Conservation (phyloP, 257 asterid genomes). For the Jacaranda mimosifolia region DNA sequence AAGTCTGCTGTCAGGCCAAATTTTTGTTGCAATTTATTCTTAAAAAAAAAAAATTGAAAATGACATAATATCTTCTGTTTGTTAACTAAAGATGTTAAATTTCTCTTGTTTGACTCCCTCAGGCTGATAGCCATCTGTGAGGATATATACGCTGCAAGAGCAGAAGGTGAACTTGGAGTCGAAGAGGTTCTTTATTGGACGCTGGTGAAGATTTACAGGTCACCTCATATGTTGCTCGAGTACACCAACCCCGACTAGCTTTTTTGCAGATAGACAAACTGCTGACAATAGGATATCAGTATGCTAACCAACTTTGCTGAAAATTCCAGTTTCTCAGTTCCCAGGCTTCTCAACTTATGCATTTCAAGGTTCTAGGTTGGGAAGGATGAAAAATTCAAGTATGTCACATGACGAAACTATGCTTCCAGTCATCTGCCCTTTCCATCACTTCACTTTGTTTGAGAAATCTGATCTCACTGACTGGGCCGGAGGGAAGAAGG, state of each 20-base stretch:
- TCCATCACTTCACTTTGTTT: too few relatives aligned
- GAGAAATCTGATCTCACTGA: too few relatives aligned
- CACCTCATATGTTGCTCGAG: conserved; percentile 95
- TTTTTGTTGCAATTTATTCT: too few relatives aligned
- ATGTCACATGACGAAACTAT: too few relatives aligned
- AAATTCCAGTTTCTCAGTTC: neutral
- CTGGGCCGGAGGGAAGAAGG: too few relatives aligned
- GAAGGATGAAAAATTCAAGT: too few relatives aligned
- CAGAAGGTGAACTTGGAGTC: conserved; percentile 96
- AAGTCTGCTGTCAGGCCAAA: too few relatives aligned
- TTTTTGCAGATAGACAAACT: conserved; percentile 22
- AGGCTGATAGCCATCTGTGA: conserved; percentile 94
- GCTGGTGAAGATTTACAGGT: conserved; percentile 85
- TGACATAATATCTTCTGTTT: too few relatives aligned
- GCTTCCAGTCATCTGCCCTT: too few relatives aligned
- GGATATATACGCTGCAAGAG: conserved; percentile 95
- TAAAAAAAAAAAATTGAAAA: too few relatives aligned
- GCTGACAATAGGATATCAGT: neutral
- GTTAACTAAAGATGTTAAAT: too few relatives aligned
- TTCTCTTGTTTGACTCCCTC: conserved; percentile 25
- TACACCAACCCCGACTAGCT: conserved; percentile 82
- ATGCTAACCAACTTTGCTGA: conserved; percentile 6
- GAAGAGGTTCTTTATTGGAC: conserved; percentile 96
- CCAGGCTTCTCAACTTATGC: conserved; percentile 13
- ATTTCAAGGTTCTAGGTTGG: too few relatives aligned